Evolutionary conservation across 1,284 basidiomycete genomes (phyloP), one percentile per base, ranked within the genome.

Genomic region (Fomitiporia mediterranea): DNA sequence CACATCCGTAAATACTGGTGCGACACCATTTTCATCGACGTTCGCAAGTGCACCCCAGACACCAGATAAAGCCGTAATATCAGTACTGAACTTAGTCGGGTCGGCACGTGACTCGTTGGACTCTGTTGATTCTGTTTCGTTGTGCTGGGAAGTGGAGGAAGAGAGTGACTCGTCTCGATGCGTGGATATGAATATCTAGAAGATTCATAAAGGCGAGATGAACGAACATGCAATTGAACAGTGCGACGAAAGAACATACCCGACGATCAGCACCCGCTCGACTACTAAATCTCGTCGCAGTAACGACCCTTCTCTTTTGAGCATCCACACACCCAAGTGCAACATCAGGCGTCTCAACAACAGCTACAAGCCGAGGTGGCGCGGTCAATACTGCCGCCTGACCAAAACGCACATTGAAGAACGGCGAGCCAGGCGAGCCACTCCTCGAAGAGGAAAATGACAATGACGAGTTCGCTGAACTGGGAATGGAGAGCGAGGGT

Each of bases 241-340:
- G 51, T n/a, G 27, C 25, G 32, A 54, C 53, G 13, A 53, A 7
- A 27, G 21, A 5, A 72, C 84, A 60, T 57, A 90, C 88, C 72
- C 85, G 76, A 38, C 89, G 74, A 70, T 89, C 87, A 23, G 90
- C 90, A 6, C 91, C 91, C 3, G 79, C 74, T 50, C 91, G 75
- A 15, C 86, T 85, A 67, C 88, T 91, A 70, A 94, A 94, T 59
- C 91, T 75, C 32, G 91, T 94, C 6, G 90, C 86, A 53, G 90
- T 91, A 13, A 91, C 85, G 1, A 93, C 89, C 42, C 91, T 74
- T 61, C 87, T 76, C 76, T 91, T 91, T 68, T 77, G 74, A 9
- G 88, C 83, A 68, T 91, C 89, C 7, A 91, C 89, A 32, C 89
- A 87, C 25, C 89, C 89, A 37, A 91, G 82, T 15, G 83, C 89